Evolutionary conservation across 495 filamentous ascomycete genomes (phyloP), one percentile per base, ranked within the genome.

Genomic region (Rusavskia elegans): DNA sequence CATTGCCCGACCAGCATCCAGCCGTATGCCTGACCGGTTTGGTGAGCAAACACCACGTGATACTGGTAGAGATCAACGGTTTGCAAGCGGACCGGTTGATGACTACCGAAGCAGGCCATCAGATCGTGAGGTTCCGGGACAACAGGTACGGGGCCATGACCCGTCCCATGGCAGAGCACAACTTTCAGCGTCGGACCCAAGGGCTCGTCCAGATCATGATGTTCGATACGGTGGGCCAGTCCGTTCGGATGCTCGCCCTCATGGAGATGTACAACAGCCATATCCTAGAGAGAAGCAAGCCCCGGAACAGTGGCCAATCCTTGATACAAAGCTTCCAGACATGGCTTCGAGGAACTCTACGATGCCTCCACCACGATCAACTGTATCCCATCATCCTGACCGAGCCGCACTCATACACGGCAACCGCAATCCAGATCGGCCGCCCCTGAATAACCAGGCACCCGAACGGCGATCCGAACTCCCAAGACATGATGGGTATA

Each of bases 401-500:
- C 54, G 58, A 35, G 58, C 58, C 38, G 57, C 59, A 44, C 50
- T 62, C 20, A 62, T 62, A 23, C 59, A 59, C 6, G 57, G 59
- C 16, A 45, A 45, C 29, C 52, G 56, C 39, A 53, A 55, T 38
- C 48, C 52, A 41, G 50, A 53, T 14, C 27, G 39, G 27, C 45
- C 37, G 6, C 21, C 38, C 14, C 40, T 37, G 16, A 54, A 50
- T 19, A 45, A n/a, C 14, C 29, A 0, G 29, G 37, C 45, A 45
- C 44, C 50, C 23, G 59, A 62, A n/a, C 57, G 59, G 8, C 55
- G 55, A 27, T 20, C 51, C 23, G 57, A 59, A 6, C 11, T 29
- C 16, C 7, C 54, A 9, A 54, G 54, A 23, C 46, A 54, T 20
- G 57, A 59, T 10, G 48, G 19, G 16, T 51, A 59, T 21, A 30